Evolutionary conservation across 192 early-diverging fungal species (phyloP), one percentile per base, ranked within the genome.

Genomic region (Helicostylum pulchrum): DNA sequence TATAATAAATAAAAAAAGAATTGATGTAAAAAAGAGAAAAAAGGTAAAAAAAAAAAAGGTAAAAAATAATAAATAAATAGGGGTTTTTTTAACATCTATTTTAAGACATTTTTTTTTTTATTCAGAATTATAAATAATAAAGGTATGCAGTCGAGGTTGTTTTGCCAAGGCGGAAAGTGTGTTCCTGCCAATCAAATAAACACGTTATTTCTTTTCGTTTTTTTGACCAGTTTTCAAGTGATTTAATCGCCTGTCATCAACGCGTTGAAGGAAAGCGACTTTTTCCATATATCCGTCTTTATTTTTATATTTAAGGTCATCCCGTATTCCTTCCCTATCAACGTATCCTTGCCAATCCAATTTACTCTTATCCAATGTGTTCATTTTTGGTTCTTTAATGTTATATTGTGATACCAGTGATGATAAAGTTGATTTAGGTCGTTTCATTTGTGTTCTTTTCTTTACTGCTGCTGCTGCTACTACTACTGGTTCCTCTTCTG

Each of bases 231-330:
- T 21, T 47, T 87, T 81, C 12, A 83, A 64, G 2, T 83, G 71
- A 57, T 61, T 64, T 9, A 81, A 72, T 19, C 85, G 81, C 12
- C 83, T 71, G 21, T 87, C 85, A 53, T 89, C 85, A 10, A 82
- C 77, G 42, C 88, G 77, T 43, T 87, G 73, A 11, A 89, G 72
- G 65, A 89, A 89, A 8, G 77, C 85, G 4, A 84, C 82, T 70
- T 89, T 89, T 45, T 89, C 88, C 73, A 89, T 74, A 53, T 85
- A 89, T 66, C 88, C 88, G 70, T 87, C 85, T 68, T 89, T 90
- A 48, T 88, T 85, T 32, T 77, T 76, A 61, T 82, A 81, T 56
- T 85, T 83, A 20, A 90, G 53, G 42, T 84, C 78, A 36, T 89
- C 84, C 23, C 73, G 78, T 51, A 87, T 84, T 5, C 87, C 85